Base-by-base conservation (phyloP, 495 filamentous ascomycete species). In the Choiromyces venosus region DNA sequence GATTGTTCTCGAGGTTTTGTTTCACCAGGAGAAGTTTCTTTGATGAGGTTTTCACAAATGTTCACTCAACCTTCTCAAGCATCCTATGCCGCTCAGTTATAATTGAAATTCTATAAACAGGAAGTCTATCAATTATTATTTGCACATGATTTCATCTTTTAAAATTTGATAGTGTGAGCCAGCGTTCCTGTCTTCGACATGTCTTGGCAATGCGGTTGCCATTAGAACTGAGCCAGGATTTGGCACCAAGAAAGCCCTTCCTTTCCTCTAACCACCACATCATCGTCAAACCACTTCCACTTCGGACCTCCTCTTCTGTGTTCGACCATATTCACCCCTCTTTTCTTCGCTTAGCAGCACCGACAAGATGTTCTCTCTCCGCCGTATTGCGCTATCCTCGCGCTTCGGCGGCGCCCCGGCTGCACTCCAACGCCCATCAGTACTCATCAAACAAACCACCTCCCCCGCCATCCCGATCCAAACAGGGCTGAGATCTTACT, bases 321-420 rank as follows among this genome's bases (percentile, higher is more conserved):
- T n/a, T 65, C 25, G 68, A 33, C n/a, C 39, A 66, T 42, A 18
- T 37, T 38, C 39, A 39, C 39, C 35, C 33, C n/a, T 40, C 21
- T 61, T 39, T 67, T 44, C 40, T 35, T 67, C 65, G 33, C 29
- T 65, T 69, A 35, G 42, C 65, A 35, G n/a, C 46, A 73, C 25
- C 38, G 38, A 36, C 71, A 44, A 29, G 18, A 76, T 77, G 75
- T 77, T 77, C 36, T 36, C 75, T 35, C 69, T 77, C 40, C 56
- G 69, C 56, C 75, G 74, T 16, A 67, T 76, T 67, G 66, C 74
- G 40, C 56, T 77, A 29, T 44, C 69, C 35, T 74, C 37, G 56
- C 66, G 73, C 66, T 66, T 67, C 67, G 56, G 71, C 67, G 68
- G 71, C 35, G 61, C 8, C 65, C 56, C 70, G 21, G 61, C 38